These are phyloP conservation scores for Plasmodium berghei DNA, from an alignment of 169 alveolate genomes.

Conservation along the genomic window DNA sequence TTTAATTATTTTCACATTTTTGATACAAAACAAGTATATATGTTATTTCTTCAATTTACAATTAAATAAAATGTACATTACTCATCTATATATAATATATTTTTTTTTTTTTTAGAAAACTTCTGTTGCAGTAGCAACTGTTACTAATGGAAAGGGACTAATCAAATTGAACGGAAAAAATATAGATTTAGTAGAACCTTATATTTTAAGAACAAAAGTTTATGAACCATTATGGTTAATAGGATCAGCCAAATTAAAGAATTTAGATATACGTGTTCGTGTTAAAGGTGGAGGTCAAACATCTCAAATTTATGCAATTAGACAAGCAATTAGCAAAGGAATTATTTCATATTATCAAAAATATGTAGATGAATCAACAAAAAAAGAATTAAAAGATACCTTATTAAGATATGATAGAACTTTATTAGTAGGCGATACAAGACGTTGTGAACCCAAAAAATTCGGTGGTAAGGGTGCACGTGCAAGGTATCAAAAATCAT, in stretches of 20 bases:
- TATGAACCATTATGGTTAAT: slow-evolving; percentile 98
- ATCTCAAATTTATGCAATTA: slow-evolving; percentile 96
- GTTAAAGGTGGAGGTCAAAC: slow-evolving; percentile 99
- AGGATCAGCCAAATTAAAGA: slow-evolving; percentile 94
- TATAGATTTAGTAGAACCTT: slow-evolving; percentile 96
- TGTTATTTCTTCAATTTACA: too few relatives aligned
- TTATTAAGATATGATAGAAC: slow-evolving; percentile 98
- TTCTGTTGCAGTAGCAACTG: slow-evolving; percentile 98
- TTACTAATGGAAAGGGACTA: slow-evolving; percentile 94
- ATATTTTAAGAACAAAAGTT: slow-evolving; percentile 94
- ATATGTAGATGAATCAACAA: slow-evolving; percentile 96
- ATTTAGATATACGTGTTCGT: slow-evolving; percentile 96
- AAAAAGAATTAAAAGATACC: slow-evolving; percentile 94
- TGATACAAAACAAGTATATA: too few relatives aligned
- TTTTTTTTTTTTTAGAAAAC: slow-evolving; percentile 90
- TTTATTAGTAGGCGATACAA: slow-evolving; percentile 99
- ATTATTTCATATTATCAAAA: slow-evolving; percentile 98
- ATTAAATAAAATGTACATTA: too few relatives aligned
- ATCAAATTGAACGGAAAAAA: slow-evolving; percentile 98
- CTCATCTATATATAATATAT: too few relatives aligned
- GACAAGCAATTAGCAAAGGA: slow-evolving; percentile 99
- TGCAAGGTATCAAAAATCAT: slow-evolving; percentile 98
- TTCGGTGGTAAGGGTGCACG: slow-evolving; percentile 99
- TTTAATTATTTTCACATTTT: too few relatives aligned
- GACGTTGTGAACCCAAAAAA: slow-evolving; percentile 99